A percentile compares a stretch with the other conserved stretches of the same genome.
Conservation (phyloP, 176 grass and related monocot genomes). For the Triticum dicoccoides region DNA sequence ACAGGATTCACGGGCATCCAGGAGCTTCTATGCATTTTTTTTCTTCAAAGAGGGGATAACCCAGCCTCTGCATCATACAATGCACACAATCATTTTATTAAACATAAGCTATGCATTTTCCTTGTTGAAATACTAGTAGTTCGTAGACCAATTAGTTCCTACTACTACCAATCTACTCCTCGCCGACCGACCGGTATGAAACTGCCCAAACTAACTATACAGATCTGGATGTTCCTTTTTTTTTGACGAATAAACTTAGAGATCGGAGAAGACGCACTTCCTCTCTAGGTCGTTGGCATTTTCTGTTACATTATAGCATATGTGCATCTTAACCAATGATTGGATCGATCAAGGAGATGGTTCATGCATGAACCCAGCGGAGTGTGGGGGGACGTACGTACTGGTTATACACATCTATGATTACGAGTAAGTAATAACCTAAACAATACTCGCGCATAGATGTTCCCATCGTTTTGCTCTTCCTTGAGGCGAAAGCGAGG, state of each 20-base stretch:
- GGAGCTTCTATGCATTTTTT: too few relatives aligned
- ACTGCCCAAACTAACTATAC: neutral
- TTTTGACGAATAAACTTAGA: too few relatives aligned
- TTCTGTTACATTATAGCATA: neutral
- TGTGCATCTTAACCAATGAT: conserved; percentile 19
- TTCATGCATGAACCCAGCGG: neutral
- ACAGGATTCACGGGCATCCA: too few relatives aligned
- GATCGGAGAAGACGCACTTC: neutral
- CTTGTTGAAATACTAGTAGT: too few relatives aligned
- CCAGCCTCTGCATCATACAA: too few relatives aligned
- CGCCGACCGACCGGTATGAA: neutral
- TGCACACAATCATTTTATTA: too few relatives aligned
- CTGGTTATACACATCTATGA: neutral
- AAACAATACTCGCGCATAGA: neutral
- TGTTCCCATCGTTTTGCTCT: neutral
- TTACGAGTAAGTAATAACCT: too few relatives aligned
- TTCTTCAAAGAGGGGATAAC: too few relatives aligned
- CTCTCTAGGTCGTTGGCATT: neutral
- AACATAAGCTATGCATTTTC: too few relatives aligned
- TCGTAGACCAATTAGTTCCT: too few relatives aligned
- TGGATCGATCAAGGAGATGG: neutral
- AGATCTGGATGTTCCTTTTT: neutral
- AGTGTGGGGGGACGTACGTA: neutral
- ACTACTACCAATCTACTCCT: neutral
- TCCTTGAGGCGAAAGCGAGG: neutral